Evolutionary conservation across 257 asterid species (phyloP).

Genomic region (Echites panduratus): DNA sequence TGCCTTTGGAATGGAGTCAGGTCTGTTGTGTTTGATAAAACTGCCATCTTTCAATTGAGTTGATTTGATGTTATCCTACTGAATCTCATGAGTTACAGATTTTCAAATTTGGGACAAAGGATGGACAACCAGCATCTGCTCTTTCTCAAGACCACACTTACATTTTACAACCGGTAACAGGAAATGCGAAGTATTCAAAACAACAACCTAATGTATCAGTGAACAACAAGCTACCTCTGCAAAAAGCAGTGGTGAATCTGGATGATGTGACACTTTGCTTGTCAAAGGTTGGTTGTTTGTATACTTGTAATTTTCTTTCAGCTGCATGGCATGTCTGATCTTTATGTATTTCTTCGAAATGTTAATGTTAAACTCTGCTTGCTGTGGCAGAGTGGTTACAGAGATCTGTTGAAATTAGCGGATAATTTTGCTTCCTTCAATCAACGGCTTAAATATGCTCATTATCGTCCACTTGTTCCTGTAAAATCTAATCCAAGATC

Average conservation of each 20-base stretch:
- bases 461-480: constrained; percentile 67
- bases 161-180: constrained; percentile 83
- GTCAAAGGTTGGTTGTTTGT: constrained; percentile 59
- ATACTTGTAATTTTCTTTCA: constrained; percentile 8
- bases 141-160: constrained; percentile 55
- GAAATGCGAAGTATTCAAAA: constrained; percentile 78
- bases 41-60: constrained; percentile 12
- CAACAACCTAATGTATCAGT: constrained; percentile 56
- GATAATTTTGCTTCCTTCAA: constrained; percentile 92
- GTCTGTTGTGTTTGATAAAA: constrained; percentile 34
- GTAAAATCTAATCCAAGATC: constrained; percentile 64
- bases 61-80: constrained; percentile 17
- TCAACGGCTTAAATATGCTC: constrained; percentile 84
- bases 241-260: constrained; percentile 73
- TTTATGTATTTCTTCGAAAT: not conserved
- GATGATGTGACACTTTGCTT: constrained; percentile 92
- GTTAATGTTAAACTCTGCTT: constrained; percentile 10
- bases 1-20: constrained; percentile 84
- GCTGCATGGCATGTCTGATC: not conserved
- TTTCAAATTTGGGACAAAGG: constrained; percentile 75
- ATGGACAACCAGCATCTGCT: constrained; percentile 63
- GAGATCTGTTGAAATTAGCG: constrained; percentile 77
- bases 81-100: constrained; percentile 41
- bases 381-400: constrained; percentile 69
- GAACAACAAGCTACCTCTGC: constrained; percentile 53